Percentiles rank a stretch among this genome's conserved stretches.
phyloP scores from a whole-genome alignment of 306 rosid genomes.

The Vicia faba region DNA sequence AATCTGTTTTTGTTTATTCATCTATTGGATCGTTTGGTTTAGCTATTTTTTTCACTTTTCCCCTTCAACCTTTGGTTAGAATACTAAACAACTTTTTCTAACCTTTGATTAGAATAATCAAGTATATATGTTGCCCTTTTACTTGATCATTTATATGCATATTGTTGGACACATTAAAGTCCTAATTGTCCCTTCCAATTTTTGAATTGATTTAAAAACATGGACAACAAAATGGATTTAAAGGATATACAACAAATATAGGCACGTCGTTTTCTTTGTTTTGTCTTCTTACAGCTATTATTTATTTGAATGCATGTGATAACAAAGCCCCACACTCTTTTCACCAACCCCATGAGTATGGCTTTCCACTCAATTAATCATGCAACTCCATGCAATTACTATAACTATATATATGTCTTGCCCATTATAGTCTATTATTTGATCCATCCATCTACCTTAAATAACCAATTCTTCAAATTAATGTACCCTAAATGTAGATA shows the following conservation, averaged over 20 bases:
- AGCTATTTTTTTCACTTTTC: too few species aligned
- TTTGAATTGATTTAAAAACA: neutral
- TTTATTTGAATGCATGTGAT: constrained; percentile 38
- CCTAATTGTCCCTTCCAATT: constrained; percentile 30
- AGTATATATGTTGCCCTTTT: too few species aligned
- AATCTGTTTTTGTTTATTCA: too few species aligned
- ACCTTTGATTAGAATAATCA: too few species aligned
- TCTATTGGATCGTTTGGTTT: too few species aligned
- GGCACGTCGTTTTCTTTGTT: constrained; percentile 36
- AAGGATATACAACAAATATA: neutral
- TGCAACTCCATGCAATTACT: constrained; percentile 28
- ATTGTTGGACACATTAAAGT: constrained; percentile 27
- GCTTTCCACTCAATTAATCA: constrained; percentile 38
- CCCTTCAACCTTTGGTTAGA: too few species aligned
- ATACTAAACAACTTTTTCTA: too few species aligned
- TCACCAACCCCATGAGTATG: constrained; percentile 37
- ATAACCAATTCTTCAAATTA: constrained; percentile 10
- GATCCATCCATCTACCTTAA: constrained; percentile 25
- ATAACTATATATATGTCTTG: constrained; percentile 6
- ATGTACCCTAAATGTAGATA: constrained; percentile 9
- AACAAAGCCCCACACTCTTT: constrained; percentile 26
- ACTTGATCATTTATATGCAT: neutral
- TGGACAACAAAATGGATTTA: constrained; percentile 20
- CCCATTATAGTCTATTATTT: constrained; percentile 32
- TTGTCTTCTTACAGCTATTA: constrained; percentile 27